phyloP scores from a whole-genome alignment of 345 rosid genomes.

The Eucalyptus microcorys region DNA sequence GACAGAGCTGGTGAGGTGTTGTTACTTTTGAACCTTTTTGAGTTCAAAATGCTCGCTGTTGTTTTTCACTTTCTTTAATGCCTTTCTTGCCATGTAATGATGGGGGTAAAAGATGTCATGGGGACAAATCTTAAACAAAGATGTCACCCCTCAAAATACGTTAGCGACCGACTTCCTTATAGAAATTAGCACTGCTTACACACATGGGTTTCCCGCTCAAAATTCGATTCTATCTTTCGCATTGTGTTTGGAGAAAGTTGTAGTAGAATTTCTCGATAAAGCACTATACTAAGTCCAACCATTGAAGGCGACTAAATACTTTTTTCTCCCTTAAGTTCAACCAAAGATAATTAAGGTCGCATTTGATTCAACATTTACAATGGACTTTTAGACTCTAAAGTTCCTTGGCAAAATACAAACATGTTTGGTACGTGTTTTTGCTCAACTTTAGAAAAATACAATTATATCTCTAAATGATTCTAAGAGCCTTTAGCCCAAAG shows the following conservation, averaged over 20 bases:
- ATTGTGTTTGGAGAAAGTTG: neutral
- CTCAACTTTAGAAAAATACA: too few species aligned
- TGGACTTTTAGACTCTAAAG: too few species aligned
- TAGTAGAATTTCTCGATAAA: too few species aligned
- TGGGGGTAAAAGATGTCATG: neutral
- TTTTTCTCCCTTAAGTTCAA: neutral
- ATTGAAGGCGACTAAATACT: neutral
- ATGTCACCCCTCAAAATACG: neutral
- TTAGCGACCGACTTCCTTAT: neutral
- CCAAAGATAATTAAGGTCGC: rapidly evolving
- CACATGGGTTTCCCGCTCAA: neutral
- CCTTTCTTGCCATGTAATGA: neutral
- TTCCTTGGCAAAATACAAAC: rapidly evolving
- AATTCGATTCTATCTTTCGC: neutral
- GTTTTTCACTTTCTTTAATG: neutral
- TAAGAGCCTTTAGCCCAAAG: rapidly evolving
- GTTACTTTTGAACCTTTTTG: neutral
- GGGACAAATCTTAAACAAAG: neutral
- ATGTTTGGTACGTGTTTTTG: rapidly evolving
- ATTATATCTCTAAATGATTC: rapidly evolving
- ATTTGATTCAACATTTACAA: too few species aligned
- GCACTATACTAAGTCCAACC: neutral
- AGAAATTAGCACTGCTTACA: too few species aligned
- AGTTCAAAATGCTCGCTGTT: neutral
- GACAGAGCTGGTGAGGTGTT: neutral